Percentiles rank a stretch among this genome's conserved stretches.
phyloP scores from a whole-genome alignment of 169 alveolate genomes.

The Pseudocohnilembus persalinus region DNA sequence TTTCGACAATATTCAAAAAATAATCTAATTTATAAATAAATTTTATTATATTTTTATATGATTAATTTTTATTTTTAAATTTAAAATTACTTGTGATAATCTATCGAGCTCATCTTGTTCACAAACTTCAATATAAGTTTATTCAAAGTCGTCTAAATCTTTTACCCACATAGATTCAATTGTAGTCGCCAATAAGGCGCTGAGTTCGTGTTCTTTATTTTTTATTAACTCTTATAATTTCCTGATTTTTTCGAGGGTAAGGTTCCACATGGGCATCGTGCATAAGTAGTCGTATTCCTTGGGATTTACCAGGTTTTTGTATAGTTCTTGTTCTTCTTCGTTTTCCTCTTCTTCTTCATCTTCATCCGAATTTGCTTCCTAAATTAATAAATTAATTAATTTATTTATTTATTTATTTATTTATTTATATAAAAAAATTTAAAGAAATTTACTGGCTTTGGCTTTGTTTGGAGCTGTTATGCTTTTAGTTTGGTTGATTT shows the following conservation, averaged over 20 bases:
- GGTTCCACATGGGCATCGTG: constrained; percentile 71
- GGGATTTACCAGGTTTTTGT: constrained; percentile 19
- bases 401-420: no score
- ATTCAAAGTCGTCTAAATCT: constrained; percentile 71
- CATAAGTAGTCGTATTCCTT: constrained; percentile 83
- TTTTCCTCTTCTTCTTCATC: constrained; percentile 43
- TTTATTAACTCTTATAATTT: constrained; percentile 56
- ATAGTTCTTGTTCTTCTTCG: constrained; percentile 18
- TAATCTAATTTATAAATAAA: no score
- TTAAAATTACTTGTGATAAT: not conserved
- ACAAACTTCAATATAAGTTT: constrained; percentile 53
- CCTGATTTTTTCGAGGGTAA: constrained; percentile 82
- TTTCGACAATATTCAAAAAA: no score
- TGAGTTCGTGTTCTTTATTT: constrained; percentile 61
- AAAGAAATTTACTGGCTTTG: no score
- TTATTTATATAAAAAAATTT: no score
- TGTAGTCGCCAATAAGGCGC: constrained; percentile 35
- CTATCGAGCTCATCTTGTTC: constrained; percentile 60
- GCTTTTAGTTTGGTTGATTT: constrained; percentile 4
- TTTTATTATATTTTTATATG: no score
- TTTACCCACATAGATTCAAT: constrained; percentile 68
- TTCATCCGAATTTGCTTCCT: not conserved
- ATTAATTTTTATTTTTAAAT: no score
- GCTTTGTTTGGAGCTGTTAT: no score
- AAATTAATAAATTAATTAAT: no score